Base-by-base conservation (phyloP, 768 basidiomycete genomes). In the Amanita fuliginea region DNA sequence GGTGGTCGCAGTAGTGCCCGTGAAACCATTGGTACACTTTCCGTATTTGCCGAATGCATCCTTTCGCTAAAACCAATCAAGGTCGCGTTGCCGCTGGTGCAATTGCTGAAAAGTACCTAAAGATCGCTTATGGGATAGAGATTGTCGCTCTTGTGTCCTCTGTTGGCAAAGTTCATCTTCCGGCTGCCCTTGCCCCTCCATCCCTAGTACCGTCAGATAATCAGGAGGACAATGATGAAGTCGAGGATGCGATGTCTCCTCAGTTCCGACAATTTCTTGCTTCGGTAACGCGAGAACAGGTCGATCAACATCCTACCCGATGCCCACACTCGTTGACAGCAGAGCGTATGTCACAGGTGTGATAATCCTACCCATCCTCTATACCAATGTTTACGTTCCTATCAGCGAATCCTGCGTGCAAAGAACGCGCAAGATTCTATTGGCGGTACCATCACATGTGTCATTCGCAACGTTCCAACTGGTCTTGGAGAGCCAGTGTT, bases 401-500 rank as follows among this genome's bases (percentile, higher is more conserved):
- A 24, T 30, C 44, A 96, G 93, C 84, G 92, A 55, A 97, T 99
- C 63, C 73, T 96, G 56, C 85, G 87, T 47, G 92, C 96, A 32
- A 97, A 97, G 65, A 83, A 90, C 16, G 75, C 80, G 2, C 70
- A 79, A 48, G 96, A 99, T 70, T 98, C 95, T 3, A 94, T 99
- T 54, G 96, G 96, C 45, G 96, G 96, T n/a, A 95, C 90, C 2
- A 81, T 98, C 47, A 98, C 92, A 50, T 98, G 96, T 63, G 89
- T 98, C 34, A 87, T 99, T 57, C 86, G 95, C 39, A 81, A 83
- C 49, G 81, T 85, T 2, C 96, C 96, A 41, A 69, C 83, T 16
- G 96, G 96, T 6, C 79, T 98, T 24, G 96, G 96, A 44, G 96
- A 98, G 65, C 96, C 96, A 47, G 86, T 90, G 45, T 98, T 99